Evolutionary conservation across 352 stramenopile genomes (phyloP).

Genomic region (Globisporangium cystogenes): DNA sequence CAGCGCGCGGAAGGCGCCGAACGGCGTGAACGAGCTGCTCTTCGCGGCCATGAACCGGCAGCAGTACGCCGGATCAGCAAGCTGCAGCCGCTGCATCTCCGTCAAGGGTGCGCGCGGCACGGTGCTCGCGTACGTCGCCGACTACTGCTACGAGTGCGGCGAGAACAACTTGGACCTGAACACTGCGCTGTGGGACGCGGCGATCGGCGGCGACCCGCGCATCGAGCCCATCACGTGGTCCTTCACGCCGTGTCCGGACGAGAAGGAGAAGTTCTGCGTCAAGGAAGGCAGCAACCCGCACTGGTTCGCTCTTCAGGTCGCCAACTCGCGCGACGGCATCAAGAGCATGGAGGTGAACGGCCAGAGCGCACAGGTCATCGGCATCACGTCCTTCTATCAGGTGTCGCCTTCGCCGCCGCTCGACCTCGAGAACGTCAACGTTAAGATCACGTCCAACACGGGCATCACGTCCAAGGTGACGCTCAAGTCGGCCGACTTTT

Average conservation of each 20-base stretch:
- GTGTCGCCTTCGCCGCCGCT: slow-evolving; percentile 52
- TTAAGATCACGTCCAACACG: slow-evolving; percentile 25
- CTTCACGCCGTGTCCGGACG: slow-evolving; percentile 52
- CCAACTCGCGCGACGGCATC: slow-evolving; percentile 65
- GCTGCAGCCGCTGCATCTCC: slow-evolving; percentile 51
- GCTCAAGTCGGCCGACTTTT: slow-evolving; percentile 26
- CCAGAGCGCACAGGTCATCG: slow-evolving; percentile 81
- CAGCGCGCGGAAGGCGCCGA: slow-evolving; percentile 38
- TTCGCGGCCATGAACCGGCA: slow-evolving; percentile 63
- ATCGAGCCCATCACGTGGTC: slow-evolving; percentile 49
- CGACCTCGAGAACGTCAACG: slow-evolving; percentile 9
- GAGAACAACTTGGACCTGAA: slow-evolving; percentile 63
- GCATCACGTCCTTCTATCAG: slow-evolving; percentile 85
- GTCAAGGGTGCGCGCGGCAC: slow-evolving; percentile 38
- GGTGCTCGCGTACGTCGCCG: slow-evolving; percentile 43
- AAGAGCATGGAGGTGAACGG: slow-evolving; percentile 16
- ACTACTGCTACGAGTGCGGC: slow-evolving; percentile 62
- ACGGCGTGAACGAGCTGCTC: slow-evolving; percentile 31
- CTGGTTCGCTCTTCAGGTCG: slow-evolving; percentile 59
- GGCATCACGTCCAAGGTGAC: slow-evolving; percentile 67
- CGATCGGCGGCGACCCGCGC: slow-evolving; percentile 45
- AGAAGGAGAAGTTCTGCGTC: slow-evolving; percentile 58
- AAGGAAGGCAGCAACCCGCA: slow-evolving; percentile 62
- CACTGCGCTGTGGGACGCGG: slow-evolving; percentile 43
- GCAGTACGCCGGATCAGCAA: slow-evolving; percentile 47